Base-by-base conservation (phyloP, 1,284 basidiomycete species). In the Puccinia triticina region DNA sequence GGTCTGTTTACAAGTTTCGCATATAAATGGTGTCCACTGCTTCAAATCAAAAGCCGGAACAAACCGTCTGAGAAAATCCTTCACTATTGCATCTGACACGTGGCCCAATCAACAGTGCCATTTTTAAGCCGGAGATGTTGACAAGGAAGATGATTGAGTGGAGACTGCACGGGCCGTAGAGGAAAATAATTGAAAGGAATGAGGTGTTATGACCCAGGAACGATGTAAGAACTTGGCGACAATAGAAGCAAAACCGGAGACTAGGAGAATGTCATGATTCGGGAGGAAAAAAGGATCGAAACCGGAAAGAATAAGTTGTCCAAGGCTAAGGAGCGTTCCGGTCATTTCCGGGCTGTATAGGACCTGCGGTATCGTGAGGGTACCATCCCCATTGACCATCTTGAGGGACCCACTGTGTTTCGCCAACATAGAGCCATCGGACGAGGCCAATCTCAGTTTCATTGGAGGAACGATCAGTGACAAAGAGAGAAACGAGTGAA, bases 251-350 rank as follows among this genome's bases (percentile, higher is more conserved):
- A 26, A 29, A 14, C n/a, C 8, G 26, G 57, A 59, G 10, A 5
- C 5, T 10, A 26, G n/a, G 29, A 29, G 18, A 29, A 59, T 59
- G n/a, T 59, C n/a, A 14, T 59, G 3, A 26, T 59, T 59, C 7
- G 57, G 57, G 1, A 59, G 23, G 57, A 59, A 59, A 26, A 26
- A 29, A 26, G 57, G 2, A 10, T n/a, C 7, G n/a, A 59, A 59
- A 29, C 57, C n/a, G n/a, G n/a, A 29, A 11, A 29, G n/a, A 32
- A 59, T n/a, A 1, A 59, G 23, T 59, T 59, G 57, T 26, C 57
- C 57, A 8, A 59, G 57, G 14, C 57, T 59, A 59, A 59, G 57
- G n/a, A 59, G 18, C n/a, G 57, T 59, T 59, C 57, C 57, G n/a
- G n/a, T 59, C 57, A 59, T 59, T 2, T 59, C n/a, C 18, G 18